A percentile compares a stretch with the other conserved stretches of the same genome.
Conservation (phyloP, 139 green algal genomes). For the Picochlorum sp. region DNA sequence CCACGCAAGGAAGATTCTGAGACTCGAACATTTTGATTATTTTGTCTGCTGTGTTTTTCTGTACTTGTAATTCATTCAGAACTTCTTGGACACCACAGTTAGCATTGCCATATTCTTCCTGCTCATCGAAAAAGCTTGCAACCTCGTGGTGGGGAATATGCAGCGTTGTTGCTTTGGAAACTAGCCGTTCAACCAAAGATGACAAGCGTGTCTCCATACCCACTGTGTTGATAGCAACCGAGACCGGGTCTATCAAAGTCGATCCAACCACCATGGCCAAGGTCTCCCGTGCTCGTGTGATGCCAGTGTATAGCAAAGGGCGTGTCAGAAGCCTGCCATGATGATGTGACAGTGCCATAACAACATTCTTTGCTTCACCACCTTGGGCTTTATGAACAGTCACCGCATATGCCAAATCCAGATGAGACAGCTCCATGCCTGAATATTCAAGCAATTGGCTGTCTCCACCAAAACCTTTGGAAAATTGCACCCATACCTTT, state of each 20-base stretch:
- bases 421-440: slow-evolving; percentile 18
- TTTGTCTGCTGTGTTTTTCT: no score
- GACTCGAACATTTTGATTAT: no score
- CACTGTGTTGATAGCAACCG: slow-evolving; percentile 16
- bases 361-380: slow-evolving; percentile 62
- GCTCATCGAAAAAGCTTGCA: slow-evolving; percentile 9
- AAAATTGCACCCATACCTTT: slow-evolving; percentile 23
- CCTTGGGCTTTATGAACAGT: slow-evolving; percentile 88
- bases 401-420: slow-evolving; percentile 64
- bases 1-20: no score
- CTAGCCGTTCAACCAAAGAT: slow-evolving; percentile 22
- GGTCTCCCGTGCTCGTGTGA: slow-evolving; percentile 44
- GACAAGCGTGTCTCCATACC: slow-evolving; percentile 16
- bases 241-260: slow-evolving; percentile 17
- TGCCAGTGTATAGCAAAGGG: slow-evolving; percentile 70
- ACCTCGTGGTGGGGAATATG: not conserved
- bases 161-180: not conserved
- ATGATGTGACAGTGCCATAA: slow-evolving; percentile 47
- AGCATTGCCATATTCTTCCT: not conserved
- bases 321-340: slow-evolving; percentile 47
- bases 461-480: not conserved
- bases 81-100: no score
- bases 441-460: not conserved
- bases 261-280: slow-evolving; percentile 39
- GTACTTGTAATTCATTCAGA: no score